phyloP scores from a whole-genome alignment of 176 grass and related monocot genomes.

The Poa pratensis region DNA sequence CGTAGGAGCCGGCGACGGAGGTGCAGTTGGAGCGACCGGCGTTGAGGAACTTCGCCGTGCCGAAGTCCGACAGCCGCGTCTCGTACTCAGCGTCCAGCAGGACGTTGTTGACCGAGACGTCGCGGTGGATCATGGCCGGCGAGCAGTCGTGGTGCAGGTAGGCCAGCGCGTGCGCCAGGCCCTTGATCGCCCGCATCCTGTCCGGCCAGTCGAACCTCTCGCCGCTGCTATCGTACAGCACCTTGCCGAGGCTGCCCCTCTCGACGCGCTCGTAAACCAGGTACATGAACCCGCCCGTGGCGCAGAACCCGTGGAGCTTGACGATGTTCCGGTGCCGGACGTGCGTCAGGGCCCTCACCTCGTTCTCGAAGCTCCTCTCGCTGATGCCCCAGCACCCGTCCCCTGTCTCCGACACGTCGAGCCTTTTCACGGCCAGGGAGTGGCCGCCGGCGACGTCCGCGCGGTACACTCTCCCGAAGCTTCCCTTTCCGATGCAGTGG shows the following conservation, averaged over 20 bases:
- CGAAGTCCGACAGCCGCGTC: too few species aligned
- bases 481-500: conserved; percentile 82
- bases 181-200: conserved; percentile 51
- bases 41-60: too few species aligned
- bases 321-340: too few species aligned
- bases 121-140: conserved; percentile 68
- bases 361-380: too few species aligned
- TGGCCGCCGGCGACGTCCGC: conserved; percentile 51
- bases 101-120: conserved; percentile 71
- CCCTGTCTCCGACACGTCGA: conserved; percentile 44
- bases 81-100: conserved; percentile 30
- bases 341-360: too few species aligned
- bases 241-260: too few species aligned
- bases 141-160: conserved; percentile 83
- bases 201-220: conserved; percentile 62
- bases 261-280: too few species aligned
- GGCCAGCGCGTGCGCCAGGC: conserved; percentile 61
- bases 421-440: conserved; percentile 71
- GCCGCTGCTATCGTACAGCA: too few species aligned
- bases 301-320: too few species aligned
- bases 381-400: not conserved
- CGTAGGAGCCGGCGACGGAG: conserved; percentile 58
- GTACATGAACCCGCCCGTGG: too few species aligned
- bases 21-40: too few species aligned
- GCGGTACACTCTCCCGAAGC: conserved; percentile 76